Evolutionary conservation across 2,329 filamentous ascomycete genomes (phyloP).

Genomic region (Alternaria sp.): DNA sequence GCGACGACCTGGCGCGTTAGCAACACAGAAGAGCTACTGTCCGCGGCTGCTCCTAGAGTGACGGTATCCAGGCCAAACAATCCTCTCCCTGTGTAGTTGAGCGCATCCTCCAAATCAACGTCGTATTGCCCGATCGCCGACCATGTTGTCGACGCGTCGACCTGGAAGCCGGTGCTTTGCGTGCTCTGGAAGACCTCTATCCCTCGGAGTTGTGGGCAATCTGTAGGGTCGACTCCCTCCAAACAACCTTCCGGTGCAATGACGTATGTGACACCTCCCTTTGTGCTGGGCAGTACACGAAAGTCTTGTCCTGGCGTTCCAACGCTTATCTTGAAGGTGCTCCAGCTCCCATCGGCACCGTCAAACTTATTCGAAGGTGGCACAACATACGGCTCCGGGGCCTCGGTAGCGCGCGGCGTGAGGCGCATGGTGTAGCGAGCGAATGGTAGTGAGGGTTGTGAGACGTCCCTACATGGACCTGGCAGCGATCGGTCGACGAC

Average conservation of each 20-base stretch:
- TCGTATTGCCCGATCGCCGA: constrained; percentile 42
- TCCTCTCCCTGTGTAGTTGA: constrained; percentile 36
- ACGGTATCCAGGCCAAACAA: constrained; percentile 44
- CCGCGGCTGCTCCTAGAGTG: constrained; percentile 30
- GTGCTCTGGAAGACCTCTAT: constrained; percentile 37
- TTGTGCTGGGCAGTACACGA: constrained; percentile 45
- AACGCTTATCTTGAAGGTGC: constrained; percentile 50
- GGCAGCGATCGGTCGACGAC: background rate
- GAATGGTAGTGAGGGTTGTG: background rate
- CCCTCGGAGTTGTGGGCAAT: constrained; percentile 40
- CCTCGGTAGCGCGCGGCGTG: constrained; percentile 22
- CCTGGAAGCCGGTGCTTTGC: constrained; percentile 41
- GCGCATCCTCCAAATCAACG: constrained; percentile 35
- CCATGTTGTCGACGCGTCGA: constrained; percentile 39
- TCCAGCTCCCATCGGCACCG: constrained; percentile 52
- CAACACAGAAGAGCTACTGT: constrained; percentile 21
- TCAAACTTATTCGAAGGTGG: constrained; percentile 45
- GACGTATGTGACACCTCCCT: constrained; percentile 39
- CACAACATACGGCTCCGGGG: constrained; percentile 38
- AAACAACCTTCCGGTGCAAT: constrained; percentile 45
- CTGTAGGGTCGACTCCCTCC: constrained; percentile 29
- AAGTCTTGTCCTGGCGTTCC: constrained; percentile 50
- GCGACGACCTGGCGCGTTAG: constrained; percentile 39
- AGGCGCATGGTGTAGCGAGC: constrained; percentile 28
- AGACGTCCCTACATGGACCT: background rate